Conservation (phyloP, 1,139 yeast genomes). For the Saccharomyces pastorianus region DNA sequence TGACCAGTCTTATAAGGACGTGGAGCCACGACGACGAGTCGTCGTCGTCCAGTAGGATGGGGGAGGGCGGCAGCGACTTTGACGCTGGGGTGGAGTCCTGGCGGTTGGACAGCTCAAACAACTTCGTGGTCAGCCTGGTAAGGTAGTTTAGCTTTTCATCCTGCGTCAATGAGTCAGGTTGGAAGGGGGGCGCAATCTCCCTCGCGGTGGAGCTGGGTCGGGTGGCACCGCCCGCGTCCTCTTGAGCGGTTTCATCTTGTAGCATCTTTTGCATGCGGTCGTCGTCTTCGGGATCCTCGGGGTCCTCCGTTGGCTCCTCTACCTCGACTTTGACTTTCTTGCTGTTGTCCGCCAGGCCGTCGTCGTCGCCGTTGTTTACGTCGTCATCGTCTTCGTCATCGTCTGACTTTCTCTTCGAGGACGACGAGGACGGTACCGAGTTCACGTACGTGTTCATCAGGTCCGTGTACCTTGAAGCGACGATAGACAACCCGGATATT, state of each 20-base stretch:
- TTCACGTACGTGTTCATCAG: conserved; percentile 28
- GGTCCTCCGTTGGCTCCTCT: conserved; percentile 3
- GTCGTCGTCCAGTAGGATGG: conserved; percentile 31
- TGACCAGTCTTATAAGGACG: conserved; percentile 66
- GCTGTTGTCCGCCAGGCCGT: conserved; percentile 15
- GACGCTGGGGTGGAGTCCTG: not conserved
- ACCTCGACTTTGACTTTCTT: conserved; percentile 28
- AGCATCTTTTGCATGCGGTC: conserved; percentile 20
- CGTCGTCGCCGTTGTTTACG: conserved; percentile 21
- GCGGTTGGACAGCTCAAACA: not conserved
- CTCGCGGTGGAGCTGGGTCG: not conserved
- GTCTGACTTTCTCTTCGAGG: conserved; percentile 8
- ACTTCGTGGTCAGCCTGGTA: not conserved
- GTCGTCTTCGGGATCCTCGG: conserved; percentile 11
- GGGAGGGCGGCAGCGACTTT: not conserved
- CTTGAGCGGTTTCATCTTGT: not conserved
- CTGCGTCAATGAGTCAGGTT: not conserved
- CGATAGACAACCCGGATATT: conserved; percentile 59
- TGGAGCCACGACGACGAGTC: conserved; percentile 60
- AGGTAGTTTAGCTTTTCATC: not conserved
- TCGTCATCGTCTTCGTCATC: conserved; percentile 17
- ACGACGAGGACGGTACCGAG: not conserved
- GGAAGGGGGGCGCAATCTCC: not conserved
- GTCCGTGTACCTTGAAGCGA: conserved; percentile 51
- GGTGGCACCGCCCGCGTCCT: not conserved